Percentiles rank a stretch among this genome's conserved stretches.
Evolutionary conservation across 805 yeast genomes (phyloP).

Genomic region (Cyberlindnera euphorbiae): DNA sequence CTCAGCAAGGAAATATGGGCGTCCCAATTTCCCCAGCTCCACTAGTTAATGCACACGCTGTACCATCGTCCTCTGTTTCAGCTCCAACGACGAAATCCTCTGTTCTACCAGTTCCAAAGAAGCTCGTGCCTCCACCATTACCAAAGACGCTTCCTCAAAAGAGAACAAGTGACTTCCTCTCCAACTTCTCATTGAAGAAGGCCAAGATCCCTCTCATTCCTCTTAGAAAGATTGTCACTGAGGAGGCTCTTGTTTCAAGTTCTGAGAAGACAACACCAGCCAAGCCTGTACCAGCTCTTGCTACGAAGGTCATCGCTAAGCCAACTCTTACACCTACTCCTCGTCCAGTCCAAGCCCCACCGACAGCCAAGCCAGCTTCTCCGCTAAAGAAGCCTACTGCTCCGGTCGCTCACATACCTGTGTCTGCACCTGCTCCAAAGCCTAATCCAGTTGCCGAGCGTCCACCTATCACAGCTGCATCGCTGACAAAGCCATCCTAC

Average conservation of each 20-base stretch:
- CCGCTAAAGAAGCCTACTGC: not conserved
- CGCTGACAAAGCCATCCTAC: not conserved
- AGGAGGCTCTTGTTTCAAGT: not conserved
- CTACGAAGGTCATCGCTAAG: too few species aligned
- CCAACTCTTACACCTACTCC: too few species aligned
- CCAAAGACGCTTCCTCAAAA: conserved; percentile 13
- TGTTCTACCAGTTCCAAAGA: conserved; percentile 1
- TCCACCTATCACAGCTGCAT: not conserved
- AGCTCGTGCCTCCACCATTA: not conserved
- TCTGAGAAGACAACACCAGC: too few species aligned
- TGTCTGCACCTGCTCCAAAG: not conserved
- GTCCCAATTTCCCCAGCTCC: too few species aligned
- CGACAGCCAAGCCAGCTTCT: too few species aligned
- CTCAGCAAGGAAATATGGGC: too few species aligned
- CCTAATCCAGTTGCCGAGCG: not conserved
- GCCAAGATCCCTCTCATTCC: conserved; percentile 24
- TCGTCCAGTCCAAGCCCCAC: too few species aligned
- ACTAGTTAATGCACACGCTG: too few species aligned
- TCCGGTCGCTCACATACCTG: not conserved
- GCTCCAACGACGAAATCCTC: not conserved
- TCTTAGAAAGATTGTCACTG: conserved; percentile 6
- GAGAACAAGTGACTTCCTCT: conserved; percentile 20
- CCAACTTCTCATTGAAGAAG: conserved; percentile 22
- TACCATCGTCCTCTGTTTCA: too few species aligned
- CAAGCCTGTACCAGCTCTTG: too few species aligned